These are phyloP conservation scores for Papiliotrema nemorosa DNA, from an alignment of 1,284 basidiomycete species.

Conservation along the genomic window DNA sequence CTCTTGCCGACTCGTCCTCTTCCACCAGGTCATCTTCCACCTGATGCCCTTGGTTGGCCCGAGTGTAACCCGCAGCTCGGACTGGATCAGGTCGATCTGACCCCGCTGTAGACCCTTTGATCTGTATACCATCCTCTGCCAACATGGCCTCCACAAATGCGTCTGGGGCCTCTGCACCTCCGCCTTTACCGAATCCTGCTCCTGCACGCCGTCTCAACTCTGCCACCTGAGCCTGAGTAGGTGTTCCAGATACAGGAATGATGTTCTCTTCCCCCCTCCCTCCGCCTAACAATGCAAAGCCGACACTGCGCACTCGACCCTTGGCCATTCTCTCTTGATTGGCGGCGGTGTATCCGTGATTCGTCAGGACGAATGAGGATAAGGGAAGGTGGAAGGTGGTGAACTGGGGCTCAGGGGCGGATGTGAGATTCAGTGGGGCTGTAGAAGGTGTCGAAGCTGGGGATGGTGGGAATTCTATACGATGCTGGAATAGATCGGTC, in stretches of 20 bases:
- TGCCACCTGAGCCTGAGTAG: background rate
- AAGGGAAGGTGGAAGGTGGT: slow-evolving; percentile 52
- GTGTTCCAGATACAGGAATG: background rate
- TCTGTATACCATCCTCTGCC: slow-evolving; percentile 10
- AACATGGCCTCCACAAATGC: slow-evolving; percentile 31
- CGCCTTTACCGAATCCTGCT: slow-evolving; percentile 13
- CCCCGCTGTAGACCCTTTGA: background rate
- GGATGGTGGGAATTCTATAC: slow-evolving; percentile 47
- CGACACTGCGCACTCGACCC: slow-evolving; percentile 50
- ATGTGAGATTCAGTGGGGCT: slow-evolving; percentile 22
- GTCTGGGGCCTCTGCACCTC: slow-evolving; percentile 22
- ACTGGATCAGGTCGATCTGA: background rate
- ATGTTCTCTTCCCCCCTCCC: slow-evolving; percentile 29
- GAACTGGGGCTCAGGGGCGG: slow-evolving; percentile 37
- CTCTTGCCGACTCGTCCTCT: background rate
- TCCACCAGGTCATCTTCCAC: slow-evolving; percentile 12
- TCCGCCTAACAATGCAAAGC: slow-evolving; percentile 50
- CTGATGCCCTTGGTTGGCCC: slow-evolving; percentile 23
- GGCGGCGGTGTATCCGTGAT: slow-evolving; percentile 50
- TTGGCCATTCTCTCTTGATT: slow-evolving; percentile 51
- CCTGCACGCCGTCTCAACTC: slow-evolving; percentile 8
- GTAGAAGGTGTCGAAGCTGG: slow-evolving; percentile 22
- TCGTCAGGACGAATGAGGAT: slow-evolving; percentile 52
- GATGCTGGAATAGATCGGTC: slow-evolving; percentile 55
- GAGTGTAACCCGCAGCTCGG: slow-evolving; percentile 24